phyloP scores from a whole-genome alignment of 2,329 filamentous ascomycete species.

The Pestalotiopsis sp. region DNA sequence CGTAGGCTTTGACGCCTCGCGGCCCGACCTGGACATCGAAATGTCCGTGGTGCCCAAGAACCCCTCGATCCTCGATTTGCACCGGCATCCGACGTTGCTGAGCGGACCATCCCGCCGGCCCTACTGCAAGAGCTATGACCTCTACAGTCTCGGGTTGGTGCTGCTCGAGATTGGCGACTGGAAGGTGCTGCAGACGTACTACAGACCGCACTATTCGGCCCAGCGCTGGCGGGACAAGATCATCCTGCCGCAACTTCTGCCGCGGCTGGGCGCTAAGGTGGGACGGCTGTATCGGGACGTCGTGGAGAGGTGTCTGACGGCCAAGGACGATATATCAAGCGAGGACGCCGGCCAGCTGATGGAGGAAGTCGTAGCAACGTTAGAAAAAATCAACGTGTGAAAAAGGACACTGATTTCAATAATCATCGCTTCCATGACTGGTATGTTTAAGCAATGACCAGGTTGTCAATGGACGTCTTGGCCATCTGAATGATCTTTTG shows the following conservation, averaged over 20 bases:
- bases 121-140: slow-evolving; percentile 44
- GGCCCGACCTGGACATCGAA: slow-evolving; percentile 38
- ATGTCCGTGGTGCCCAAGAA: slow-evolving; percentile 42
- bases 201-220: slow-evolving; percentile 44
- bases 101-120: slow-evolving; percentile 38
- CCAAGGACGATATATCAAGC: slow-evolving; percentile 38
- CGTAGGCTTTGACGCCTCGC: slow-evolving; percentile 44
- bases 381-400: slow-evolving; percentile 40
- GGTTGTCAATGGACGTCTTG: slow-evolving; percentile 53
- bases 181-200: slow-evolving; percentile 43
- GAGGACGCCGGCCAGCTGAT: slow-evolving; percentile 42
- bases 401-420: not conserved
- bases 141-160: slow-evolving; percentile 52
- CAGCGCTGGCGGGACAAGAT: slow-evolving; percentile 46
- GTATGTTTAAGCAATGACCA: slow-evolving; percentile 53
- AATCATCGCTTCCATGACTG: not conserved
- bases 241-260: slow-evolving; percentile 42
- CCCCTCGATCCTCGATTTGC: slow-evolving; percentile 45
- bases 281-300: slow-evolving; percentile 43
- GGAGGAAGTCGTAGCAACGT: slow-evolving; percentile 42
- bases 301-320: slow-evolving; percentile 44
- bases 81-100: slow-evolving; percentile 48
- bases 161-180: slow-evolving; percentile 55
- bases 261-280: slow-evolving; percentile 43
- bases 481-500: slow-evolving; percentile 57